Conservation (phyloP, 2,329 filamentous ascomycete species). For the Colletotrichum sp. region DNA sequence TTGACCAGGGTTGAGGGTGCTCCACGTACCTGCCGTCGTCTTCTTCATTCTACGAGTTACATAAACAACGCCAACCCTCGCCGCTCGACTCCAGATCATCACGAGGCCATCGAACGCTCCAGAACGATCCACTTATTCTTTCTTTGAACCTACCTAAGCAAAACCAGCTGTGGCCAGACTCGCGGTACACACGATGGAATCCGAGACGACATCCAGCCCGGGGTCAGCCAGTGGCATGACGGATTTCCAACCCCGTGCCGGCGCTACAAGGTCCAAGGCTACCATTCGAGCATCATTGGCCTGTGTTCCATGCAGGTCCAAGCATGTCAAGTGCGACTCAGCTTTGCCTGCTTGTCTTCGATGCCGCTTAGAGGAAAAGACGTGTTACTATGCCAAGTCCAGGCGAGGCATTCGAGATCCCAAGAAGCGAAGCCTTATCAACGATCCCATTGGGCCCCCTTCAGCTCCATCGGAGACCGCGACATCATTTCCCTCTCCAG, state of each 20-base stretch:
- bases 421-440: constrained; percentile 35
- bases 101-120: neutral
- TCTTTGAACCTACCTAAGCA: neutral
- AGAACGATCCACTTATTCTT: neutral
- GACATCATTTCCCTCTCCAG: constrained; percentile 17
- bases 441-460: constrained; percentile 24
- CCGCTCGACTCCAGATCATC: neutral
- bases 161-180: neutral
- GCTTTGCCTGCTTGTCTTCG: constrained; percentile 46
- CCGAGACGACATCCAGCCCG: neutral
- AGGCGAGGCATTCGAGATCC: constrained; percentile 45
- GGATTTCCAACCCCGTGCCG: constrained; percentile 9
- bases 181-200: neutral
- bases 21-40: neutral
- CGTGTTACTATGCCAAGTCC: constrained; percentile 52
- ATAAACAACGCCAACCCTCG: constrained; percentile 11
- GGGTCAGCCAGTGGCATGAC: neutral
- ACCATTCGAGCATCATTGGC: constrained; percentile 45
- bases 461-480: neutral
- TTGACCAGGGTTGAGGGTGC: neutral
- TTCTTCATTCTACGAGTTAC: neutral
- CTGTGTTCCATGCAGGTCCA: constrained; percentile 53
- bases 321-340: constrained; percentile 41
- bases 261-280: constrained; percentile 28
- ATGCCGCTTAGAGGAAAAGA: constrained; percentile 44